Percentiles rank a stretch among this genome's conserved stretches.
Evolutionary conservation across 2,329 filamentous ascomycete species (phyloP).

Genomic region (Monilinia vaccinii-corymbosi): DNA sequence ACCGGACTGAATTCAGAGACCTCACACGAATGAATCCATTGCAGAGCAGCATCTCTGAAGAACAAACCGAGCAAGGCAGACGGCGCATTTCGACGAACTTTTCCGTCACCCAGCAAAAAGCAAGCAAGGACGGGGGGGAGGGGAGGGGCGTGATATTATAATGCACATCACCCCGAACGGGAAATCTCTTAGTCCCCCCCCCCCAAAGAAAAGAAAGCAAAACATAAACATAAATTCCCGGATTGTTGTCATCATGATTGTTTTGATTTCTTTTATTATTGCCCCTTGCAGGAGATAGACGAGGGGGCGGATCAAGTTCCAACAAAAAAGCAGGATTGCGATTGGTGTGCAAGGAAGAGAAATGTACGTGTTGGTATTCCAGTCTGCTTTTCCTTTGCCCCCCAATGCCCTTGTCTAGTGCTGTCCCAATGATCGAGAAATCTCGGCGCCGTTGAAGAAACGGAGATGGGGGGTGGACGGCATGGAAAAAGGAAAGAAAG

Average conservation of each 20-base stretch:
- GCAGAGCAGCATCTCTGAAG: neutral
- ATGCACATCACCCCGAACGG: neutral
- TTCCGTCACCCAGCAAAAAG: neutral
- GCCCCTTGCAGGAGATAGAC: neutral
- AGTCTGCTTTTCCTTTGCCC: neutral
- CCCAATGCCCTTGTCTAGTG: no score
- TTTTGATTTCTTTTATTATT: no score
- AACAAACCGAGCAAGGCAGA: neutral
- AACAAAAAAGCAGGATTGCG: neutral
- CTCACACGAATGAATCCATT: neutral
- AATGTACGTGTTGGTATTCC: no score
- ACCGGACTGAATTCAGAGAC: neutral
- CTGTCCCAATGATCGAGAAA: neutral
- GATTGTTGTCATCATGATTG: no score
- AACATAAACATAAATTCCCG: no score
- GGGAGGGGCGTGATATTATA: neutral
- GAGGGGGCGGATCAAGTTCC: neutral
- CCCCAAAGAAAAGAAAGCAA: no score
- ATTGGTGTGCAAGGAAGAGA: neutral
- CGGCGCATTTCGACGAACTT: neutral
- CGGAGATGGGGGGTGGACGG: neutral
- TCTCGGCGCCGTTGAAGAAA: constrained; percentile 6
- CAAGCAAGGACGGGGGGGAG: neutral
- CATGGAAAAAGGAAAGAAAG: neutral
- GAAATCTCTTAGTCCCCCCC: no score